Evolutionary conservation across 768 basidiomycete genomes (phyloP).

Genomic region (Tylopilus felleus): DNA sequence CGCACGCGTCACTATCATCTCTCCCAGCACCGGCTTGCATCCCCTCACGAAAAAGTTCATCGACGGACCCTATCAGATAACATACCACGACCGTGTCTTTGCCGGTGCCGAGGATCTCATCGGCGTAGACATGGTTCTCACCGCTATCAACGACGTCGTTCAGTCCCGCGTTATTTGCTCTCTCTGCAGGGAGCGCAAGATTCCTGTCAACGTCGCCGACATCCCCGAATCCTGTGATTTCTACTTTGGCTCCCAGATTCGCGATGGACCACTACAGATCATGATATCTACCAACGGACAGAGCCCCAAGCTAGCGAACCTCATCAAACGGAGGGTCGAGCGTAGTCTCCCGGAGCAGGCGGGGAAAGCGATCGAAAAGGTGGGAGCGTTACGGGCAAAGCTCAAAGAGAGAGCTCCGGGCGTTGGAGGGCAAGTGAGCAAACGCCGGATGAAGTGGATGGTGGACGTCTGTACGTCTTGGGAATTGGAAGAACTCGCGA

Average conservation of each 20-base stretch:
- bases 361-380: conserved; percentile 74
- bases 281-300: conserved; percentile 96
- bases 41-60: conserved; percentile 54
- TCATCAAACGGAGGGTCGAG: conserved; percentile 71
- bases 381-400: conserved; percentile 69
- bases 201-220: conserved; percentile 96
- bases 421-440: conserved; percentile 72
- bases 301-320: conserved; percentile 85
- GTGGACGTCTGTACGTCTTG: conserved; percentile 79
- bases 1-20: conserved; percentile 73
- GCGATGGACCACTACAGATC: conserved; percentile 87
- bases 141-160: conserved; percentile 83
- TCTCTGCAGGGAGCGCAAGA: conserved; percentile 59
- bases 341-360: conserved; percentile 63
- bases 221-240: conserved; percentile 96
- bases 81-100: conserved; percentile 70
- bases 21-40: conserved; percentile 66
- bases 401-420: conserved; percentile 81
- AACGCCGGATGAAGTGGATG: conserved; percentile 92
- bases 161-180: conserved; percentile 70
- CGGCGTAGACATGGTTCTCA: conserved; percentile 82
- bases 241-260: conserved; percentile 94
- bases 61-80: conserved; percentile 45
- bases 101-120: conserved; percentile 60
- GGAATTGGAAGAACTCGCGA: conserved; percentile 76